Percentiles rank a stretch among this genome's conserved stretches.
These are phyloP conservation scores for Lasiodiplodia hormozganensis DNA, from an alignment of 2,329 filamentous ascomycete genomes.

Conservation along the genomic window DNA sequence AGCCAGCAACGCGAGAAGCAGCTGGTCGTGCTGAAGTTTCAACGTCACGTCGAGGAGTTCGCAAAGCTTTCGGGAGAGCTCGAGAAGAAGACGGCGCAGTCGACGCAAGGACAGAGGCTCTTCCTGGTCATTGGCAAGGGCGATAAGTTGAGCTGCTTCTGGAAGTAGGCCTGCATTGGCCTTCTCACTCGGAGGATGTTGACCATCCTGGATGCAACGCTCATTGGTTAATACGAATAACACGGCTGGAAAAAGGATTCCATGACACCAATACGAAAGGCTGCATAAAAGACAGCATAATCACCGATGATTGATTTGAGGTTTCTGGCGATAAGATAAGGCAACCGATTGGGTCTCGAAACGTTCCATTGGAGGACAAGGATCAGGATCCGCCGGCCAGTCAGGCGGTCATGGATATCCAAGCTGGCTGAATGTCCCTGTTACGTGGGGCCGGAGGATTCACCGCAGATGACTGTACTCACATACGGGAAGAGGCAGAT, in stretches of 20 bases:
- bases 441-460: background rate
- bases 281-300: background rate
- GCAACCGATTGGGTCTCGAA: background rate
- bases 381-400: background rate
- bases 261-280: background rate
- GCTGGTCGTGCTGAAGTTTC: conserved; percentile 17
- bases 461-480: background rate
- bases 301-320: background rate
- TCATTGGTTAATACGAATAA: background rate
- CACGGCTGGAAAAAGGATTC: background rate
- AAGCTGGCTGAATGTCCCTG: background rate
- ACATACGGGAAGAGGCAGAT: background rate
- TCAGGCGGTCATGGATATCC: background rate
- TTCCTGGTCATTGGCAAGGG: conserved; percentile 17
- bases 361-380: background rate
- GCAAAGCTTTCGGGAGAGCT: background rate
- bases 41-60: background rate
- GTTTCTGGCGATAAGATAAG: background rate
- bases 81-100: background rate
- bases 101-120: background rate
- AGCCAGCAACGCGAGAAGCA: background rate
- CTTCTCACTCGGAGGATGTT: background rate
- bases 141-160: conserved; percentile 1
- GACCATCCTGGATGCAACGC: background rate
- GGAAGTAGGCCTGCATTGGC: background rate